These are phyloP conservation scores for Capillidium rhysosporum DNA, from an alignment of 371 early-diverging fungal species.

Conservation along the genomic window DNA sequence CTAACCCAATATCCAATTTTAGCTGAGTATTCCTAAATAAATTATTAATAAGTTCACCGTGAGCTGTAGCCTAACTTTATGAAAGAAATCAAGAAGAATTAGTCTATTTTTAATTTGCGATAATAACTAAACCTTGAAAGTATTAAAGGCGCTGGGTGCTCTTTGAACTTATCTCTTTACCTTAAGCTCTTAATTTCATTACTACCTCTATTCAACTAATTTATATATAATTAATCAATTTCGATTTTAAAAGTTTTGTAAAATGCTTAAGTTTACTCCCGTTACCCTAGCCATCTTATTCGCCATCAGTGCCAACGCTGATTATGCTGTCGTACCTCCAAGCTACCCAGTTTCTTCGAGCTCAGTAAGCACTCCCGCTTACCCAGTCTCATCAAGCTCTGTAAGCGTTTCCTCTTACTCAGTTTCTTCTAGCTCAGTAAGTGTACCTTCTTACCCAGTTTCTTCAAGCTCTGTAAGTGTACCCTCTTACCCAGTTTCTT, in stretches of 20 bases:
- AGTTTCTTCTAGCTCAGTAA: neutral
- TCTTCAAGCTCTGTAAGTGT: slow-evolving; percentile 5
- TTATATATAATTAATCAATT: neutral
- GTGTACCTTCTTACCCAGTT: neutral
- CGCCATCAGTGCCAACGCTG: slow-evolving; percentile 4
- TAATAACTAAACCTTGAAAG: too few species aligned
- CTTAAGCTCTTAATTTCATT: too few species aligned
- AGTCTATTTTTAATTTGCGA: too few species aligned
- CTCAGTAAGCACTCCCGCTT: neutral
- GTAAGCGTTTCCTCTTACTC: neutral
- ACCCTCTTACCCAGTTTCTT: neutral
- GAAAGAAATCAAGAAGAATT: too few species aligned
- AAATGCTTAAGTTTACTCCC: neutral
- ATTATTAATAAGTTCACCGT: too few species aligned
- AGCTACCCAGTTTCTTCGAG: slow-evolving; percentile 12
- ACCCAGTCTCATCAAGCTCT: neutral
- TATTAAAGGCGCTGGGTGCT: too few species aligned
- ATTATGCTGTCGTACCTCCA: neutral
- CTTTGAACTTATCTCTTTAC: too few species aligned
- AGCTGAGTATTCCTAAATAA: too few species aligned
- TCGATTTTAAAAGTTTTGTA: neutral
- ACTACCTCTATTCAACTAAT: too few species aligned
- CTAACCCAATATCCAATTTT: too few species aligned
- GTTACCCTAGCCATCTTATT: neutral
- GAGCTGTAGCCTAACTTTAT: too few species aligned